Conservation (phyloP, 108 stramenopile species). For the Chaetoceros muelleri region DNA sequence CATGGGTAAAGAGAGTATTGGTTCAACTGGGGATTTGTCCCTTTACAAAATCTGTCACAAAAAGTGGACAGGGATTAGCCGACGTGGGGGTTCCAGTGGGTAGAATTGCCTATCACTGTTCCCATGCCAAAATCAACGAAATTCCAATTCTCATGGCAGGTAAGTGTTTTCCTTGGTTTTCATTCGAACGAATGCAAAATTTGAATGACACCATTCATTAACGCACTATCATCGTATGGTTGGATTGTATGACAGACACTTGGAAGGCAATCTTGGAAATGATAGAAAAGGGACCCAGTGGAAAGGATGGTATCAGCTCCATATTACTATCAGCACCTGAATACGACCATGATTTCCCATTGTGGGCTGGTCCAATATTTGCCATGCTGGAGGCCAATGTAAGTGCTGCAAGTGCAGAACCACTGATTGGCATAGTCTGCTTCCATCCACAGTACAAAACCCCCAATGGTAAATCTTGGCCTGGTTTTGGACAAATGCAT, state of each 20-base stretch:
- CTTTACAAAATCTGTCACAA: slow-evolving; percentile 51
- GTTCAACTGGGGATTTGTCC: slow-evolving; percentile 67
- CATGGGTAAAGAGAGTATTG: slow-evolving; percentile 64
- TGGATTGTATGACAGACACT: slow-evolving; percentile 23
- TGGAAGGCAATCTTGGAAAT: slow-evolving; percentile 55
- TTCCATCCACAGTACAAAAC: slow-evolving; percentile 70
- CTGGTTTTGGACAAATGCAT: slow-evolving; percentile 86
- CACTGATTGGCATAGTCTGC: slow-evolving; percentile 63
- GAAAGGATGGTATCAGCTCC: slow-evolving; percentile 46
- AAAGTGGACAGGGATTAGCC: slow-evolving; percentile 57
- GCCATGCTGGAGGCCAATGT: slow-evolving; percentile 68
- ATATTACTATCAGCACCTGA: slow-evolving; percentile 68
- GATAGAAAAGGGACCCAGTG: slow-evolving; percentile 50
- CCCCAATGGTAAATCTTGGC: slow-evolving; percentile 61
- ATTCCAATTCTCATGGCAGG: slow-evolving; percentile 50
- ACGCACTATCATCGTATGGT: no score
- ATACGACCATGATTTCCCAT: slow-evolving; percentile 56
- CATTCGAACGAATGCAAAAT: background rate
- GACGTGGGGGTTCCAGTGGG: slow-evolving; percentile 59
- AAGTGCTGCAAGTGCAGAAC: slow-evolving; percentile 48
- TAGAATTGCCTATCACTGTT: slow-evolving; percentile 51
- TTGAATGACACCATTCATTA: background rate
- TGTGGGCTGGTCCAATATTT: slow-evolving; percentile 72
- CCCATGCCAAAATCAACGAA: slow-evolving; percentile 14
- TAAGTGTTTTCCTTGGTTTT: slow-evolving; percentile 8